Evolutionary conservation across 2,329 filamentous ascomycete species (phyloP).

Genomic region (Thelonectria rubi): DNA sequence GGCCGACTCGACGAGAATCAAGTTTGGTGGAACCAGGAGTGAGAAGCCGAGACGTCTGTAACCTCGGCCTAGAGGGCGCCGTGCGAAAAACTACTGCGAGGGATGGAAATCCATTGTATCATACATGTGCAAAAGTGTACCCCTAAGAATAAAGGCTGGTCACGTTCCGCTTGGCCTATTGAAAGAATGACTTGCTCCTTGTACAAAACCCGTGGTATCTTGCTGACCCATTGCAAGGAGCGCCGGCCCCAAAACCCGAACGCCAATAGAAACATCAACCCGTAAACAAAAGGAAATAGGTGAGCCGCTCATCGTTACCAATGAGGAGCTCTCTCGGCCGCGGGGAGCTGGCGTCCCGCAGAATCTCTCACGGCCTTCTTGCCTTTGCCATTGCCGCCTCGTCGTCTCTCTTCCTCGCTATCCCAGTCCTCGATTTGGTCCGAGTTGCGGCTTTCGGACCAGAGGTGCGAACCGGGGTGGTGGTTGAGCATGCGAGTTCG

Average conservation of each 20-base stretch:
- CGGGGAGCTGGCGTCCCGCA: conserved; percentile 60
- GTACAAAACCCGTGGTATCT: conserved; percentile 41
- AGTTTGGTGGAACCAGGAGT: conserved; percentile 95
- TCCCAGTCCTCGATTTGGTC: conserved; percentile 52
- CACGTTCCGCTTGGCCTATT: conserved; percentile 28
- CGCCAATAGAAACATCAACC: conserved; percentile 29
- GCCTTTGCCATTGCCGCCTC: conserved; percentile 53
- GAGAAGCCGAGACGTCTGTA: conserved; percentile 81
- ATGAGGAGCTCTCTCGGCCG: conserved; percentile 61
- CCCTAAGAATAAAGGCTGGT: conserved; percentile 40
- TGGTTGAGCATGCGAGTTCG: conserved; percentile 66
- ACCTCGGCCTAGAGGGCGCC: conserved; percentile 18
- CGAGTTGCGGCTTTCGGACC: conserved; percentile 40
- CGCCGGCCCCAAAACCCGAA: conserved; percentile 35
- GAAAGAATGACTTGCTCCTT: conserved; percentile 35
- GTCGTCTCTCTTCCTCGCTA: conserved; percentile 56
- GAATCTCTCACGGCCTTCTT: conserved; percentile 59
- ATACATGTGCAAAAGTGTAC: conserved; percentile 48
- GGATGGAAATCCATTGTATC: conserved; percentile 46
- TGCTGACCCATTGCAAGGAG: conserved; percentile 32
- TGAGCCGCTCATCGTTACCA: conserved; percentile 24
- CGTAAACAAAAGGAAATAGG: background rate
- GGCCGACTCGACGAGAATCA: conserved; percentile 86
- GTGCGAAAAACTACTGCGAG: conserved; percentile 23
- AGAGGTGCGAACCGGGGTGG: conserved; percentile 45